Percentiles rank a stretch among this genome's conserved stretches.
Conservation (phyloP, 192 early-diverging fungal species). For the Pilobolus umbonatus region DNA sequence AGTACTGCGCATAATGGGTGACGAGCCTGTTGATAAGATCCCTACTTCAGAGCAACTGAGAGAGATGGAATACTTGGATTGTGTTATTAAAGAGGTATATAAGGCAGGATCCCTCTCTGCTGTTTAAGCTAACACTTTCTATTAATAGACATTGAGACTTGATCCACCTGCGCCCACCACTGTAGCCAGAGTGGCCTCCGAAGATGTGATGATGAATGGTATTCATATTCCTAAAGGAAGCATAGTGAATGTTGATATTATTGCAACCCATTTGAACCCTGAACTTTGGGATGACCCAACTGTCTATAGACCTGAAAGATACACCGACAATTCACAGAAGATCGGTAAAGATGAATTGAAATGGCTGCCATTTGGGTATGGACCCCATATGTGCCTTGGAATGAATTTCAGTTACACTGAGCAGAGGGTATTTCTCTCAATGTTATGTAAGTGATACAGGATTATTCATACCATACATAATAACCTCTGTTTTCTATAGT, state of each 20-base stretch:
- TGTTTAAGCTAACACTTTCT: too few species aligned
- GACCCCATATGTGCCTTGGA: constrained; percentile 55
- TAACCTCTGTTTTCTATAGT: too few species aligned
- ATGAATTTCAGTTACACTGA: constrained; percentile 60
- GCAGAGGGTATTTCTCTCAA: constrained; percentile 49
- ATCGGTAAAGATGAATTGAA: background rate
- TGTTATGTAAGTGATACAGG: constrained; percentile 30
- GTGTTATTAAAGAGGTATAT: constrained; percentile 47
- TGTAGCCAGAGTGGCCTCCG: constrained; percentile 4
- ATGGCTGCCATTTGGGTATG: constrained; percentile 59
- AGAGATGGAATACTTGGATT: constrained; percentile 45
- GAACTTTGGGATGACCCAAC: constrained; percentile 38
- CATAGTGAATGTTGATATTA: constrained; percentile 9
- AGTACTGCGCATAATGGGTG: constrained; percentile 47
- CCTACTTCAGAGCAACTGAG: constrained; percentile 48
- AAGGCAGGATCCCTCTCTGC: too few species aligned
- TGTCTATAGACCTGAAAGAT: constrained; percentile 50
- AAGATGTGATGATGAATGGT: constrained; percentile 17
- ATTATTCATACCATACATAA: too few species aligned
- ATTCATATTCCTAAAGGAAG: constrained; percentile 22
- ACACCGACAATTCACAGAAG: constrained; percentile 16
- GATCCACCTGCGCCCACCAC: constrained; percentile 5
- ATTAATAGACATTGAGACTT: constrained; percentile 4
- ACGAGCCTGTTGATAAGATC: constrained; percentile 42
- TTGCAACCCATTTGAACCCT: constrained; percentile 8